Conservation (phyloP, 2,329 filamentous ascomycete genomes). For the Arthrobotrys conoides region DNA sequence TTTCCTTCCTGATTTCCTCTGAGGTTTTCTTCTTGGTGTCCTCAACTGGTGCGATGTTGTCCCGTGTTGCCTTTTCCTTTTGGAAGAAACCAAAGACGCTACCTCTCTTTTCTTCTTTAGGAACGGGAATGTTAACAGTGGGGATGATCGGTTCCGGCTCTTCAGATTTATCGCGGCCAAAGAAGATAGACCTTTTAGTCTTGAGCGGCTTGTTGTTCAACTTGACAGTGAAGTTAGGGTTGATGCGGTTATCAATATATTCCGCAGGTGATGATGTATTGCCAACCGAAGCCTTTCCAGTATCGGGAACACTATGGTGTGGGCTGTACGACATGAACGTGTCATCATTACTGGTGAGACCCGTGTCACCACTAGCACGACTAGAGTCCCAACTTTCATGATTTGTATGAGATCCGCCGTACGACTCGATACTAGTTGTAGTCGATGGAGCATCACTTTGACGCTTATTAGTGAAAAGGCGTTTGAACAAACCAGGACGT, state of each 20-base stretch:
- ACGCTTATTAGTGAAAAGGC: constrained; percentile 33
- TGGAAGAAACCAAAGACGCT: constrained; percentile 13
- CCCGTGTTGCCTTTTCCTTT: constrained; percentile 2
- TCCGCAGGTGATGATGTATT: neutral
- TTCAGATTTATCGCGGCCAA: constrained; percentile 4
- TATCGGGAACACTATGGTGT: neutral
- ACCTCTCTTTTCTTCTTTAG: neutral
- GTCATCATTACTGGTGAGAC: constrained; percentile 46
- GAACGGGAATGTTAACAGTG: neutral
- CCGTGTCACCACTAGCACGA: constrained; percentile 53
- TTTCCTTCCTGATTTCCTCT: neutral
- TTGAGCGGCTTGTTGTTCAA: neutral
- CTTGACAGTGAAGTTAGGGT: neutral
- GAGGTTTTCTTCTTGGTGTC: neutral
- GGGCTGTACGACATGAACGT: constrained; percentile 3
- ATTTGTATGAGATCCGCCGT: constrained; percentile 26
- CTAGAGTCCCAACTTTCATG: constrained; percentile 51
- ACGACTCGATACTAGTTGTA: constrained; percentile 50
- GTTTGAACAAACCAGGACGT: constrained; percentile 30
- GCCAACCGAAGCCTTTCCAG: neutral
- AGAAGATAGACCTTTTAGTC: neutral
- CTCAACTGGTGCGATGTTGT: neutral
- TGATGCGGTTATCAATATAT: neutral
- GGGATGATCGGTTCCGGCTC: neutral
- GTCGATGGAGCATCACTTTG: constrained; percentile 45